A percentile compares a stretch with the other conserved stretches of the same genome.
Conservation (phyloP, 345 rosid species). For the Citrus reticulata region DNA sequence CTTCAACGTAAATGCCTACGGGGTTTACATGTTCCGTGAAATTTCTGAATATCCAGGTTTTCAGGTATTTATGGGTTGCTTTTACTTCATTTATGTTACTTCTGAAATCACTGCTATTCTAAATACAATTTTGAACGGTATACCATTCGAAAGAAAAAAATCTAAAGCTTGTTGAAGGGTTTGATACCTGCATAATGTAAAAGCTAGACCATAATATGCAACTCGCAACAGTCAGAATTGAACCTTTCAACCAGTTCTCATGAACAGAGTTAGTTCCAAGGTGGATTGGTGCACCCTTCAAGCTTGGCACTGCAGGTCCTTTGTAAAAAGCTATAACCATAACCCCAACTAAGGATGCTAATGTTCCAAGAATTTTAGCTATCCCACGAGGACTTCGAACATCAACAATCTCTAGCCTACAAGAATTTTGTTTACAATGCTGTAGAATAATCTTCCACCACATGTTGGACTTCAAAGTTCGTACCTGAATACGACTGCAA, state of each 20-base stretch:
- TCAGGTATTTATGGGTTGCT: neutral
- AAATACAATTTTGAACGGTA: neutral
- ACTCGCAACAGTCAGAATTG: conserved; percentile 26
- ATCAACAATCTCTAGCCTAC: conserved; percentile 9
- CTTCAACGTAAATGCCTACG: conserved; percentile 24
- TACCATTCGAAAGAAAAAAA: neutral
- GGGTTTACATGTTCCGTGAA: neutral
- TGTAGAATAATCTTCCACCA: neutral
- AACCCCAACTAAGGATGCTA: conserved; percentile 11
- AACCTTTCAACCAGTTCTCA: conserved; percentile 24
- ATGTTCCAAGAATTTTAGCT: conserved; percentile 6
- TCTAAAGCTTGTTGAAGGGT: neutral
- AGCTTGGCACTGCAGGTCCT: conserved; percentile 23
- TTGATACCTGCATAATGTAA: conserved; percentile 28
- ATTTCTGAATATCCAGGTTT: neutral
- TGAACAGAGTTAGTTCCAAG: conserved; percentile 9
- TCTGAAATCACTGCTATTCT: neutral
- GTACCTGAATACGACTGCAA: conserved; percentile 25
- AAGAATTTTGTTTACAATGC: neutral
- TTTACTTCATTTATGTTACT: neutral
- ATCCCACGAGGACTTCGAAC: neutral
- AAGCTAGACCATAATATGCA: conserved; percentile 22
- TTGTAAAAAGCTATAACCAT: conserved; percentile 19
- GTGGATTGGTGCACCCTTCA: conserved; percentile 15
- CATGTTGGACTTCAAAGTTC: neutral